Evolutionary conservation across 169 alveolate species (phyloP), one percentile per base, ranked within the genome.

Genomic region (Plasmodium berghei): DNA sequence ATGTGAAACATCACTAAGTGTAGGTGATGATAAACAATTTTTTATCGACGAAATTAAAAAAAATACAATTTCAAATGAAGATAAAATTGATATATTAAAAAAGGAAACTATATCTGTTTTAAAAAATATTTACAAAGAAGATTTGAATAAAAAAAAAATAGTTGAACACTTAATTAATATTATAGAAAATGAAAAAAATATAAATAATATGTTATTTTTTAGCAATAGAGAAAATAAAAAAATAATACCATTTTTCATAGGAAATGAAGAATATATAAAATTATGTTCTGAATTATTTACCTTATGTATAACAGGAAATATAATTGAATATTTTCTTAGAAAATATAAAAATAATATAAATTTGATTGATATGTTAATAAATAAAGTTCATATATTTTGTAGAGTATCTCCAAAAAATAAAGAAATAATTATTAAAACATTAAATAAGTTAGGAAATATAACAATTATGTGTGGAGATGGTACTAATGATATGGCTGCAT

Each of bases 381-480:
- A 70, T 45, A 20, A 85, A 42, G 90, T 22, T 9, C 45, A 56
- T 66, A 95, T 99, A 52, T 99, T 97, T 94, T 98, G 99, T 52
- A 93, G 99, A 54, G 97, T 98, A 71, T 96, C 99, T 28, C 99
- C 99, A 10, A 95, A 93, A 70, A 96, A 99, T 87, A 99, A 99
- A 95, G 98, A 96, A 89, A 91, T 93, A 40, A 72, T 85, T 73
- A 80, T 94, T 87, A 92, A 96, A 86, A 88, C 96, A 49, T 75
- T 94, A 72, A 88, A 97, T 93, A 85, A 92, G 28, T 70, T 94
- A 69, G 97, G 98, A 18, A 92, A 94, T 71, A 94, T 93, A 45
- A 96, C 97, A 16, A 91, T 97, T 28, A 98, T 98, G 99, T 97
- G 99, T 92, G 99, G 99, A 9, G 99, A 99, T 94, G 99, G 99